Conservation (phyloP, 1,284 basidiomycete species). For the Trichosporon ovoides region DNA sequence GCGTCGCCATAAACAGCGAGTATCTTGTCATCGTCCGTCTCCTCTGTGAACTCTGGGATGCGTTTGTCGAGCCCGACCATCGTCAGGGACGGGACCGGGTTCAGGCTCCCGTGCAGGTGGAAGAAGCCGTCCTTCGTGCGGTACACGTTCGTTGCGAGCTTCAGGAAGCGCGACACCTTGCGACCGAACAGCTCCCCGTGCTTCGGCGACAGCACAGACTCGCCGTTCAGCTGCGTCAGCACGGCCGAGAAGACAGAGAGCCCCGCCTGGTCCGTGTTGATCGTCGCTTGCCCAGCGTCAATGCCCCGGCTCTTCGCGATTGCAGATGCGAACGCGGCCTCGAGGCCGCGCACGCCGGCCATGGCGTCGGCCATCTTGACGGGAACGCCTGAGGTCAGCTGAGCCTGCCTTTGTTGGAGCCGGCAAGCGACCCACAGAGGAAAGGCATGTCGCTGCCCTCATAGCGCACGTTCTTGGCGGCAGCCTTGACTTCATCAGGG, state of each 20-base stretch:
- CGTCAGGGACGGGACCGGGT: not conserved
- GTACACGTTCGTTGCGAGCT: constrained; percentile 8
- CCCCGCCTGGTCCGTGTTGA: constrained; percentile 12
- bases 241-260: constrained; percentile 6
- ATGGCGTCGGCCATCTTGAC: constrained; percentile 12
- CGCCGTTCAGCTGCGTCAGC: constrained; percentile 2
- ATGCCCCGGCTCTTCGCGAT: constrained; percentile 5
- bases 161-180: not conserved
- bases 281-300: no score
- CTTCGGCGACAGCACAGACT: not conserved
- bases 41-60: no score
- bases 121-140: constrained; percentile 10
- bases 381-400: not conserved
- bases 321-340: constrained; percentile 9
- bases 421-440: not conserved
- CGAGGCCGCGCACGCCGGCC: constrained; percentile 10
- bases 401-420: no score
- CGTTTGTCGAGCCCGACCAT: constrained; percentile 5
- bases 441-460: constrained; percentile 1
- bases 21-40: not conserved
- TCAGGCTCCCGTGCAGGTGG: constrained; percentile 8
- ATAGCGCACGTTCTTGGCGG: not conserved
- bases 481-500: not conserved
- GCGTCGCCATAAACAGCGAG: constrained; percentile 5
- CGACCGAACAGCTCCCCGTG: not conserved